Conservation (phyloP, 1,284 basidiomycete species). For the Sanguinoderma infundibulare region DNA sequence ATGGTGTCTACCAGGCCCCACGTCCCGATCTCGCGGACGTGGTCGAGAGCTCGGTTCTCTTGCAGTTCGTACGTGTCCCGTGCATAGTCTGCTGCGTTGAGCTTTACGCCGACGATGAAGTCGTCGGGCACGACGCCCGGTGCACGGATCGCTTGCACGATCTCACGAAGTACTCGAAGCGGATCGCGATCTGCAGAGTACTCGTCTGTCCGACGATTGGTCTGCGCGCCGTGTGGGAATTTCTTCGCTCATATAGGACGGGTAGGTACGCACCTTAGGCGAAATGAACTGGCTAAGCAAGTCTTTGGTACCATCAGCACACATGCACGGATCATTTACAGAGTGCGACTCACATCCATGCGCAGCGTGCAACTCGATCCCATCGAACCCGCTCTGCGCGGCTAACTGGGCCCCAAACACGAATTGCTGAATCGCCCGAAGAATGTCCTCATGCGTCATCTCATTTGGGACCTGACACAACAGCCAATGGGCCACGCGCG, state of each 20-base stretch:
- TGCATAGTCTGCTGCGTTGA: slow-evolving; percentile 88
- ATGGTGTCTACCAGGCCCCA: slow-evolving; percentile 81
- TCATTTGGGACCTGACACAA: slow-evolving; percentile 69
- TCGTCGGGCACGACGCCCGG: slow-evolving; percentile 47
- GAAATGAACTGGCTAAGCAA: slow-evolving; percentile 87
- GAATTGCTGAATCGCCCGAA: slow-evolving; percentile 68
- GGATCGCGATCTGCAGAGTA: slow-evolving; percentile 58
- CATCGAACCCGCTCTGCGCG: slow-evolving; percentile 81
- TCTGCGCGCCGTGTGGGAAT: slow-evolving; percentile 45
- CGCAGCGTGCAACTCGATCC: slow-evolving; percentile 86
- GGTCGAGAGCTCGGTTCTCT: slow-evolving; percentile 62
- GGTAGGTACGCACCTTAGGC: slow-evolving; percentile 57
- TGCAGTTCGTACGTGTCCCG: slow-evolving; percentile 34
- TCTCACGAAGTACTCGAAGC: slow-evolving; percentile 67
- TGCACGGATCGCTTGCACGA: slow-evolving; percentile 65
- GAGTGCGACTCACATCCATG: slow-evolving; percentile 76
- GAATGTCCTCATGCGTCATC: slow-evolving; percentile 68
- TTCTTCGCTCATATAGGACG: neutral
- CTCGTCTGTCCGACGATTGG: slow-evolving; percentile 69
- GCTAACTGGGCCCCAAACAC: slow-evolving; percentile 74
- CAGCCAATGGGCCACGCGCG: slow-evolving; percentile 49
- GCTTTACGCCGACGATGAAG: slow-evolving; percentile 86
- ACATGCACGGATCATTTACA: neutral
- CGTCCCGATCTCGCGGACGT: slow-evolving; percentile 65
- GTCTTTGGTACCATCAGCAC: slow-evolving; percentile 52